Percentiles rank a stretch among this genome's conserved stretches.
Conservation (phyloP, 2,329 filamentous ascomycete genomes). For the Colletotrichum tofieldiae region DNA sequence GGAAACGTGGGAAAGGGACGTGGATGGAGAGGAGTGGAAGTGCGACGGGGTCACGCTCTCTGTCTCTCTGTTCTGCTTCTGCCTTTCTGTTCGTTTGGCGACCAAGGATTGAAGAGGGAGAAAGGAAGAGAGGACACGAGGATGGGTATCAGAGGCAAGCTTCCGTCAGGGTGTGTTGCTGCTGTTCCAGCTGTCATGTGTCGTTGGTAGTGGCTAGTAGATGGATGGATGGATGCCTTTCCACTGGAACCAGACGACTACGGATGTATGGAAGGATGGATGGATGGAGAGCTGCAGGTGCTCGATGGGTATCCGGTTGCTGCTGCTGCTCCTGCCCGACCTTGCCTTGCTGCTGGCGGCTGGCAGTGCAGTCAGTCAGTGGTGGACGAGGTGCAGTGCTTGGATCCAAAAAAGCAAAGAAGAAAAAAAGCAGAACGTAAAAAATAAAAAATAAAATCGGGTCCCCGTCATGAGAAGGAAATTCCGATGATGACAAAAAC, state of each 20-base stretch:
- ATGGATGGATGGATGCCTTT: neutral
- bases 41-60: constrained; percentile 2
- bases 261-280: neutral
- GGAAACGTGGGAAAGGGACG: neutral
- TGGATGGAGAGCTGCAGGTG: neutral
- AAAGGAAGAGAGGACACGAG: neutral
- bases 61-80: no score
- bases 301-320: neutral
- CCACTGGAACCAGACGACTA: neutral
- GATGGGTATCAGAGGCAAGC: neutral
- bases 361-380: neutral
- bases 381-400: neutral
- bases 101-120: neutral
- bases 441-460: constrained; percentile 30
- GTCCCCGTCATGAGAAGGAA: constrained; percentile 1
- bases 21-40: constrained; percentile 12
- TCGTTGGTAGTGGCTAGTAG: neutral
- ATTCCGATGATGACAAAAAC: constrained; percentile 42
- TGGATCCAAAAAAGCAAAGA: no score
- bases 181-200: constrained; percentile 10
- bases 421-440: neutral
- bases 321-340: constrained; percentile 6
- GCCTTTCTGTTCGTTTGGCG: neutral
- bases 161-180: neutral
- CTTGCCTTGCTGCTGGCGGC: neutral